Conservation (phyloP, 345 rosid species). For the Dipteronia sinensis region DNA sequence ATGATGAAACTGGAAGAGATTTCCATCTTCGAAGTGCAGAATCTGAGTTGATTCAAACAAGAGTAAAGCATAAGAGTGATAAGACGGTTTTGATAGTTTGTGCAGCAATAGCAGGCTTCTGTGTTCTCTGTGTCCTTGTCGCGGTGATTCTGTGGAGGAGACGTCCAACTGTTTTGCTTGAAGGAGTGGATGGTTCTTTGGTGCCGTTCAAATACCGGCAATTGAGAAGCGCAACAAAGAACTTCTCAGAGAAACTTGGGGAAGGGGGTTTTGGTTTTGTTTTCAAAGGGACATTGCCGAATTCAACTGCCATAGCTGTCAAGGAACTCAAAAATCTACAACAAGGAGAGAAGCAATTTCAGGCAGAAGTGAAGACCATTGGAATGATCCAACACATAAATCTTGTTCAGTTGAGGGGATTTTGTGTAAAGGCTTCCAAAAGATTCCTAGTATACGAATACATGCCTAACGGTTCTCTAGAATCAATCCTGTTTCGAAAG, state of each 20-base stretch:
- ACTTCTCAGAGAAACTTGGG: conserved; percentile 24
- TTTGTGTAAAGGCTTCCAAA: conserved; percentile 12
- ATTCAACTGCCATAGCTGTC: conserved; percentile 21
- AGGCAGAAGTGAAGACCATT: conserved; percentile 17
- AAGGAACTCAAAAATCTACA: conserved; percentile 24
- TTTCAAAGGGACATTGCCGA: conserved; percentile 22
- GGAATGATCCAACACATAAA: conserved; percentile 26
- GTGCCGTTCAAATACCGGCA: conserved; percentile 14
- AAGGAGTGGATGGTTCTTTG: conserved; percentile 13
- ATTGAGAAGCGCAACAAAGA: conserved; percentile 19
- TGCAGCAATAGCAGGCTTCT: conserved; percentile 1
- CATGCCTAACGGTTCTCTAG: conserved; percentile 31
- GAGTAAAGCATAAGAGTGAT: neutral
- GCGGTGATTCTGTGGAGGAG: conserved; percentile 19
- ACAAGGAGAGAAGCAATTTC: conserved; percentile 33
- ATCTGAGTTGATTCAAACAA: conserved; percentile 15
- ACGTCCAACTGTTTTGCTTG: neutral
- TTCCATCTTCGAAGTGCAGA: conserved; percentile 26
- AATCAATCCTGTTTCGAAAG: conserved; percentile 8
- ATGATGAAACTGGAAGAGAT: neutral
- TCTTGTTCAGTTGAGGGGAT: conserved; percentile 23
- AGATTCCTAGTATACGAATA: conserved; percentile 19
- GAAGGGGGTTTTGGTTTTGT: conserved; percentile 34
- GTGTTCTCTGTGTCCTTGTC: conserved; percentile 4
- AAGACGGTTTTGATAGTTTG: conserved; percentile 5